Conservation (phyloP, 352 stramenopile species). For the Thalassiosira exigua region DNA sequence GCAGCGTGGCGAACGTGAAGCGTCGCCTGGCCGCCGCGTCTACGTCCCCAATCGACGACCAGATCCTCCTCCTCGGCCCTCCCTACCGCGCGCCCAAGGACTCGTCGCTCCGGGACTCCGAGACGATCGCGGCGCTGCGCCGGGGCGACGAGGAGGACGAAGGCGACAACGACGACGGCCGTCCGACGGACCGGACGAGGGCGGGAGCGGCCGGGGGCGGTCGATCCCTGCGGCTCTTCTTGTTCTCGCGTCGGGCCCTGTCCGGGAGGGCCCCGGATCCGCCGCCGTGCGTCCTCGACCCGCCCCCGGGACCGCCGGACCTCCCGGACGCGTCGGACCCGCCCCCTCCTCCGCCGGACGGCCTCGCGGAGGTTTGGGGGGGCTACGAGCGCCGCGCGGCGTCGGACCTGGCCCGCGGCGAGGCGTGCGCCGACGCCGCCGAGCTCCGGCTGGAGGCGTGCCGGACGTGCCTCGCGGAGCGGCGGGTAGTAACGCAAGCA, state of each 20-base stretch:
- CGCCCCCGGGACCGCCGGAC: slow-evolving; percentile 57
- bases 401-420: slow-evolving; percentile 59
- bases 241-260: slow-evolving; percentile 79
- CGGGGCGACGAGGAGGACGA: slow-evolving; percentile 81
- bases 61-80: slow-evolving; percentile 79
- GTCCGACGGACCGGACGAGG: too few relatives aligned
- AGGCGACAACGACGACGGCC: neutral
- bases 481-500: slow-evolving; percentile 70
- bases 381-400: slow-evolving; percentile 63
- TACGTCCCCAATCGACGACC: slow-evolving; percentile 64
- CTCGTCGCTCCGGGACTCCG: slow-evolving; percentile 66
- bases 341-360: slow-evolving; percentile 29
- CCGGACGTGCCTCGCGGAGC: slow-evolving; percentile 70
- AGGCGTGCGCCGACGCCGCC: slow-evolving; percentile 36
- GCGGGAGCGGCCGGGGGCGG: slow-evolving; percentile 63
- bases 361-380: too few relatives aligned
- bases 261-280: slow-evolving; percentile 70
- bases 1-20: slow-evolving; percentile 74
- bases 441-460: slow-evolving; percentile 68
- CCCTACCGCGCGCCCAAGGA: slow-evolving; percentile 83
- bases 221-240: slow-evolving; percentile 71
- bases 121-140: slow-evolving; percentile 70
- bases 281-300: slow-evolving; percentile 60
- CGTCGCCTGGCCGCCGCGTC: slow-evolving; percentile 54
- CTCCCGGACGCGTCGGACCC: slow-evolving; percentile 46